Base-by-base conservation (phyloP, 2,329 filamentous ascomycete species). In the Cordyceps tenuipes region DNA sequence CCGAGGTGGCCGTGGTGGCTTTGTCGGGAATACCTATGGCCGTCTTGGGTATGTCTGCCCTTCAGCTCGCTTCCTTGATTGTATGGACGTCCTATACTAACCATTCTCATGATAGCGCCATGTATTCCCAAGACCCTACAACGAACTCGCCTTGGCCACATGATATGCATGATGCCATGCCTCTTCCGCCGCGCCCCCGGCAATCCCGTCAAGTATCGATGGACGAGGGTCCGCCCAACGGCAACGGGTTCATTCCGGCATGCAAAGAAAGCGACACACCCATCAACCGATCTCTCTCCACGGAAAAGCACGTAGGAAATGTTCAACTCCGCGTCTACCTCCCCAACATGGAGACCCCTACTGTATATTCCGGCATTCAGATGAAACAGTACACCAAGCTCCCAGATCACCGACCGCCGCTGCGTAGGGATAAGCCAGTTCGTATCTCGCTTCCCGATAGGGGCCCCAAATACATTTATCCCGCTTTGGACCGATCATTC, bases 351-450 rank as follows among this genome's bases (percentile, higher is more conserved):
- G 83, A 85, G 66, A 80, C 82, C 34, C 83, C 91, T 6, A 82
- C 88, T 50, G 75, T 83, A 47, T 91, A 93, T 70, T 79, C 89
- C 34, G 86, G 87, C 63, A 84, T 96, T 64, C 84, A 89, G 51
- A 85, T 95, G 65, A 94, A 90, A 72, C 89, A 94, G 68, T 93
- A 99, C 74, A 97, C 91, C 46, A 91, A 93, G 67, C 83, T 99
- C 53, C 94, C 94, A 21, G 91, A 97, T 70, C 94, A 97, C 73
- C 87, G 94, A 23, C 94, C 94, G 21, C 94, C 94, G 56, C 82
- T 99, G 53, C 89, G 94, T 63, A 87, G 94, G 67, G 94, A 99
- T 76, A 99, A 97, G 72, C 94, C 94, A 8, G 94, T 97, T 46
- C 88, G 94, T 55, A 90, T 99, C 66, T 97, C 91, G 9, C 79